Evolutionary conservation across 2,329 filamentous ascomycete genomes (phyloP), one percentile per base, ranked within the genome.

Genomic region (Zarea fungicola): DNA sequence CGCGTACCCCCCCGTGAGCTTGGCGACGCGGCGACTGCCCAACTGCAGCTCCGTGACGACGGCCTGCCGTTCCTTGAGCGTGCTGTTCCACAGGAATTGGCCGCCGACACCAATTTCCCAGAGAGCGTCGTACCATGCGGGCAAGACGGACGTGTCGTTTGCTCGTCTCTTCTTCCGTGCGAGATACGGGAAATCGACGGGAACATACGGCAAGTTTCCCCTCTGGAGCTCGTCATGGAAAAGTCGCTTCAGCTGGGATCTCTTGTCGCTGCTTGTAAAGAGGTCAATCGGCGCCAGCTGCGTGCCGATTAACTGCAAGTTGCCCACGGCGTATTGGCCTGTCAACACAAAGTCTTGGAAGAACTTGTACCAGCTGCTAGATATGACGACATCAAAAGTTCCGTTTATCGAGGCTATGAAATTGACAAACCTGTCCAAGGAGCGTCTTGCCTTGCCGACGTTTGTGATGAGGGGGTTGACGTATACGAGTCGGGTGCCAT

Each of bases 31-130:
- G 9, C 42, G 43, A 16, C 49, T 54, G 11, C 49, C 39, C 16
- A 35, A 34, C 37, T 50, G 51, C 14, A 57, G 43, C n/a, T 22
- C 29, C 21, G 68, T 56, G 21, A 56, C 48, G 4, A 45, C 37
- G 3, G 35, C 42, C 2, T 26, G 22, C 23, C 54, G 48, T 34
- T 54, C 47, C 3, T 47, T 42, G 1, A 54, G 40, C 4, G 54
- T 55, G 23, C 52, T 46, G 42, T 55, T 55, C 54, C 54, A 55
- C 19, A 25, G 11, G 46, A 50, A 55, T 18, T 21, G 21, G 3
- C 43, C 40, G 13, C 48, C 32, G 26, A 48, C 19, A 28, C 54
- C 54, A 21, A 48, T 52, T 22, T 55, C 51, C 55, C 55, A 57
- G 14, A 55, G 36, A n/a, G 54, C 48, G 4, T 36, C 39, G 26